Base-by-base conservation (phyloP, 306 rosid genomes). In the Dalbergia oliveri region DNA sequence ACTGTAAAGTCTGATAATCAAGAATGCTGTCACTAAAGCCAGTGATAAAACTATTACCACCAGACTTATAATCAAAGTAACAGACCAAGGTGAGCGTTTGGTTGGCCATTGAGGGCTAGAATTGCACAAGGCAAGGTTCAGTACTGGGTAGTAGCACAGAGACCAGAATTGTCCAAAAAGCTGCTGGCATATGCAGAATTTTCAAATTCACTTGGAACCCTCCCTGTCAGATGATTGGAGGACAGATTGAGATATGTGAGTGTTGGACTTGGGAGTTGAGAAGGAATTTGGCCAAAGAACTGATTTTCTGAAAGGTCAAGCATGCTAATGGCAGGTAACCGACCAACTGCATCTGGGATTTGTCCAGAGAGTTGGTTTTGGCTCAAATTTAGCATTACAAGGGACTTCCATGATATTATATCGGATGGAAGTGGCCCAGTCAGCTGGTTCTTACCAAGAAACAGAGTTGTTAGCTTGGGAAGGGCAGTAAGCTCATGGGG, bases 251-350 rank as follows among this genome's bases (percentile, higher is more conserved):
- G 49, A 58, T n/a, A 9, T 11, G 14, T 79, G 64, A 58, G 44
- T 39, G 0, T 66, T 33, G 41, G 7, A 37, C 41, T 37, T 37
- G 60, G 50, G 34, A 0, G 66, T 35, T 45, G 60, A 5, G 58
- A 0, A 5, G 94, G 93, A 81, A 92, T 73, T 71, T 50, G 31
- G 35, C 93, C 94, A n/a, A 87, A 87, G 54, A 92, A 72, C 66
- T 69, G 84, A 73, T 88, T 88, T 45, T 77, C 84, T 12, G 91
- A 90, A n/a, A 90, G 82, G 84, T 90, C 92, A 23, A 90, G 83
- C 0, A 1, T 49, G 4, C 31, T 79, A 8, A 90, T 91, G 31
- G 1, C 10, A 9, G 82, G 85, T 59, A 88, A 83, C 9, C 3
- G 7, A 45, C 87, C 86, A 66, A 90, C 59, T n/a, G 37, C 11